Percentiles rank a stretch among this genome's conserved stretches.
These are phyloP conservation scores for Chaetomium fimeti DNA, from an alignment of 495 filamentous ascomycete species.

Conservation along the genomic window DNA sequence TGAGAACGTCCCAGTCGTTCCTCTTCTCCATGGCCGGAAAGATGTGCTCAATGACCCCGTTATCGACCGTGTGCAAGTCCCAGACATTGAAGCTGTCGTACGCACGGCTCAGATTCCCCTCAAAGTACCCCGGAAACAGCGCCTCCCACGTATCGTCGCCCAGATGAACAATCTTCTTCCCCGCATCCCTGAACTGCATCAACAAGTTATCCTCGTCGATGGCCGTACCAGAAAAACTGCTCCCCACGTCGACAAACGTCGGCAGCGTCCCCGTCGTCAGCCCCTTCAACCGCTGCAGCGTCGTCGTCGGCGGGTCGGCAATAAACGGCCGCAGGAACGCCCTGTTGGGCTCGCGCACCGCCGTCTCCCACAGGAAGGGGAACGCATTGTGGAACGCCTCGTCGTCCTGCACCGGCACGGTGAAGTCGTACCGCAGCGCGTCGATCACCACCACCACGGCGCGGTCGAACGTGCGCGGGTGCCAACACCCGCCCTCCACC, in stretches of 20 bases:
- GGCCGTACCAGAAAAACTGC: conserved; percentile 93
- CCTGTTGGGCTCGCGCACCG: conserved; percentile 67
- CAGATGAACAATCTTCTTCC: conserved; percentile 85
- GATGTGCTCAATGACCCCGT: conserved; percentile 90
- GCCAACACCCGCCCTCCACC: conserved; percentile 79
- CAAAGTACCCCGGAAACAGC: conserved; percentile 89
- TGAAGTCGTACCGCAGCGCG: conserved; percentile 95
- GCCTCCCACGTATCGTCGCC: conserved; percentile 96
- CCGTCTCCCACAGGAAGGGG: conserved; percentile 78
- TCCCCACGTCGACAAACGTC: conserved; percentile 89
- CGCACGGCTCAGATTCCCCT: conserved; percentile 73
- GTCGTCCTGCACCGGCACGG: conserved; percentile 66
- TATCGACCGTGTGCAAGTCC: conserved; percentile 96
- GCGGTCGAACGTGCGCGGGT: conserved; percentile 86
- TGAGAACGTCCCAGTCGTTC: conserved; percentile 82
- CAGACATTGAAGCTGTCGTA: conserved; percentile 98
- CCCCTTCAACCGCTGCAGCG: conserved; percentile 87
- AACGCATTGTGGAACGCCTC: conserved; percentile 82
- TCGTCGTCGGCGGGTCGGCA: conserved; percentile 92
- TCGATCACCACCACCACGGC: conserved; percentile 91
- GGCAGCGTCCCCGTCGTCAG: conserved; percentile 93
- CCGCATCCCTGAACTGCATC: conserved; percentile 73
- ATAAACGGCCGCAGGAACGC: conserved; percentile 94
- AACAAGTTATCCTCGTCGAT: conserved; percentile 97
- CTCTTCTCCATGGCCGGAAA: conserved; percentile 74